A percentile compares a stretch with the other conserved stretches of the same genome.
Conservation (phyloP, 2,329 filamentous ascomycete genomes). For the Amesomyces nigricolor region DNA sequence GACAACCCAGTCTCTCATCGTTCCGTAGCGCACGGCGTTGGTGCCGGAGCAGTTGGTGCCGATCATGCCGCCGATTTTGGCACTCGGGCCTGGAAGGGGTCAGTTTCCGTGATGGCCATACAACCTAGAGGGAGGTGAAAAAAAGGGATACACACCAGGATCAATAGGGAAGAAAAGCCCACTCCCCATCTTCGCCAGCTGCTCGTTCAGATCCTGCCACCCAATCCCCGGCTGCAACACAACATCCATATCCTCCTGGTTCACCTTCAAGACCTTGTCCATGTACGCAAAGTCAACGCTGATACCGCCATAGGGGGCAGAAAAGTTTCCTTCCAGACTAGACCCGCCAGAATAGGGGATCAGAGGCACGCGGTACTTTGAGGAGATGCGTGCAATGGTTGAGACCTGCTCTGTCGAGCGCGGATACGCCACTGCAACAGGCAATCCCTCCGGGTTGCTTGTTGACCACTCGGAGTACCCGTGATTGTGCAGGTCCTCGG, state of each 20-base stretch:
- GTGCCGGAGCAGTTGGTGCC: conserved; percentile 74
- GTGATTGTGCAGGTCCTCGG: conserved; percentile 55
- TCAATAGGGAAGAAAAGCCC: conserved; percentile 90
- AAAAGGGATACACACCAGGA: conserved; percentile 48
- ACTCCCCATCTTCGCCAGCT: conserved; percentile 59
- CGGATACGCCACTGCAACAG: conserved; percentile 60
- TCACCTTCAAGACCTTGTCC: conserved; percentile 73
- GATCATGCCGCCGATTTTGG: conserved; percentile 78
- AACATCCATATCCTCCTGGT: conserved; percentile 86
- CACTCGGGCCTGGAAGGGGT: conserved; percentile 46
- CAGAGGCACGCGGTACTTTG: conserved; percentile 75
- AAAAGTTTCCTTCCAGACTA: conserved; percentile 85
- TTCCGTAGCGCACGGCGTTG: conserved; percentile 74
- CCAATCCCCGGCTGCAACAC: conserved; percentile 86
- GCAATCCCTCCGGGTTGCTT: conserved; percentile 53
- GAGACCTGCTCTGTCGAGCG: conserved; percentile 56
- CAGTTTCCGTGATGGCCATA: neutral
- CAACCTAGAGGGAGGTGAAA: neutral
- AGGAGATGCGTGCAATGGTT: conserved; percentile 60
- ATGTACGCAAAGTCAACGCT: conserved; percentile 86
- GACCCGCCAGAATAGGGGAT: conserved; percentile 83
- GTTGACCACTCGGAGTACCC: conserved; percentile 66
- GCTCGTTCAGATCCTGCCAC: conserved; percentile 85
- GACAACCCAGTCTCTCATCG: conserved; percentile 85
- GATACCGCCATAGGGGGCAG: conserved; percentile 77